phyloP scores from a whole-genome alignment of 805 yeast genomes.

The Naumovozyma dairenensis region DNA sequence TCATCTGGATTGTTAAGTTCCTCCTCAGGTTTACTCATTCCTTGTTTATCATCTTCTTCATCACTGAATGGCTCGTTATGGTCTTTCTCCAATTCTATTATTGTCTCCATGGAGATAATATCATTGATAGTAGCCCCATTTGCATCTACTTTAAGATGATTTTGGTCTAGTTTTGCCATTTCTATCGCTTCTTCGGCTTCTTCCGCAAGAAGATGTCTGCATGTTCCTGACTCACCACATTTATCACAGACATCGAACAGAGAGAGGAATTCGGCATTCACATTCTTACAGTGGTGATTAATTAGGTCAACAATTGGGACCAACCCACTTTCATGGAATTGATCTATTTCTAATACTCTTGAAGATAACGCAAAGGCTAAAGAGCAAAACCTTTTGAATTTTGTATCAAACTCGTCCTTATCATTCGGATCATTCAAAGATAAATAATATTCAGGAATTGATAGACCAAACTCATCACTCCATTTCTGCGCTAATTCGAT shows the following conservation, averaged over 20 bases:
- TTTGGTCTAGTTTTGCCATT: slow-evolving; percentile 10
- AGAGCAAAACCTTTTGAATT: slow-evolving; percentile 43
- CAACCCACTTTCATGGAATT: slow-evolving; percentile 59
- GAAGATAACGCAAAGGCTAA: slow-evolving; percentile 56
- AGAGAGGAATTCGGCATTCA: slow-evolving; percentile 60
- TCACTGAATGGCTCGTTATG: no score
- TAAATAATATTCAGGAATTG: slow-evolving; percentile 24
- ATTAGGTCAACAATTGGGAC: slow-evolving; percentile 91
- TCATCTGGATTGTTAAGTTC: slow-evolving; percentile 29
- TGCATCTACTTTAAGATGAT: slow-evolving; percentile 13
- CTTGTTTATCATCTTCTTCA: slow-evolving; percentile 9
- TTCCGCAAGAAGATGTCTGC: slow-evolving; percentile 31
- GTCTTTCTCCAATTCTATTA: slow-evolving; percentile 24
- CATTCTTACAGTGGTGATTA: slow-evolving; percentile 54
- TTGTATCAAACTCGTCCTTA: slow-evolving; percentile 17
- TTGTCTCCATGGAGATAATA: slow-evolving; percentile 23
- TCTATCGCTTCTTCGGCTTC: slow-evolving; percentile 9
- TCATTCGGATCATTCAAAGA: slow-evolving; percentile 13
- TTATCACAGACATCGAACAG: slow-evolving; percentile 40
- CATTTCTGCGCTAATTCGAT: slow-evolving; percentile 28
- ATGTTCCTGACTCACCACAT: slow-evolving; percentile 39
- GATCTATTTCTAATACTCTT: slow-evolving; percentile 75
- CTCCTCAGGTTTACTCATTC: slow-evolving; percentile 8
- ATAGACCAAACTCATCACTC: slow-evolving; percentile 23
- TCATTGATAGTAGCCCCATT: slow-evolving; percentile 9